Evolutionary conservation across 2,329 filamentous ascomycete genomes (phyloP).

Genomic region (Pseudocercospora ulei): DNA sequence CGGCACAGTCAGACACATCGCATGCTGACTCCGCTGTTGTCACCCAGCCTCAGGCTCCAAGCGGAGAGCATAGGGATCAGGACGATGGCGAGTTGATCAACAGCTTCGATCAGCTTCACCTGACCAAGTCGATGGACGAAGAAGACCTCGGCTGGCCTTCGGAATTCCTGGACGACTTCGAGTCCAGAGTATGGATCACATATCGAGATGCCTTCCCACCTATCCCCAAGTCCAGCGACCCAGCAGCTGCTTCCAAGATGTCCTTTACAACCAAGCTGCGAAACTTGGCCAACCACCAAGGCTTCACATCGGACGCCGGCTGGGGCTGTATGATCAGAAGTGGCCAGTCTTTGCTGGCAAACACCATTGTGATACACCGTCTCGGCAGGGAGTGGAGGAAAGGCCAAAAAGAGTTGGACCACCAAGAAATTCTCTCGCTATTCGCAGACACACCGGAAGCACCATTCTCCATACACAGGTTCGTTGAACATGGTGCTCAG

Average conservation of each 20-base stretch:
- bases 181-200: constrained; percentile 90
- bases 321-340: constrained; percentile 99
- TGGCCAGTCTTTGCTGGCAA: constrained; percentile 84
- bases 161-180: constrained; percentile 81
- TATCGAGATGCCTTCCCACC: constrained; percentile 78
- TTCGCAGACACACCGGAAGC: constrained; percentile 82
- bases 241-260: constrained; percentile 59
- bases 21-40: constrained; percentile 32
- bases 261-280: constrained; percentile 78
- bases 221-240: constrained; percentile 69
- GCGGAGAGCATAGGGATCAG: constrained; percentile 17
- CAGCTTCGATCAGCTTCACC: constrained; percentile 26
- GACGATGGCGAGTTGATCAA: constrained; percentile 26
- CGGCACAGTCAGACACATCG: constrained; percentile 27
- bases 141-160: constrained; percentile 61
- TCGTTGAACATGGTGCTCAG: constrained; percentile 75
- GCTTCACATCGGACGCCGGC: constrained; percentile 86
- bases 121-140: constrained; percentile 30
- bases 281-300: constrained; percentile 65
- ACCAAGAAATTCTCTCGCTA: constrained; percentile 62
- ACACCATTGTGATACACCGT: constrained; percentile 61
- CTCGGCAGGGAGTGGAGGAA: constrained; percentile 81
- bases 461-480: constrained; percentile 89
- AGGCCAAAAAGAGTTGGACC: constrained; percentile 47
- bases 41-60: constrained; percentile 19